Conservation (phyloP, 176 grass and related monocot species). For the Echinochloa phyllopogon region DNA sequence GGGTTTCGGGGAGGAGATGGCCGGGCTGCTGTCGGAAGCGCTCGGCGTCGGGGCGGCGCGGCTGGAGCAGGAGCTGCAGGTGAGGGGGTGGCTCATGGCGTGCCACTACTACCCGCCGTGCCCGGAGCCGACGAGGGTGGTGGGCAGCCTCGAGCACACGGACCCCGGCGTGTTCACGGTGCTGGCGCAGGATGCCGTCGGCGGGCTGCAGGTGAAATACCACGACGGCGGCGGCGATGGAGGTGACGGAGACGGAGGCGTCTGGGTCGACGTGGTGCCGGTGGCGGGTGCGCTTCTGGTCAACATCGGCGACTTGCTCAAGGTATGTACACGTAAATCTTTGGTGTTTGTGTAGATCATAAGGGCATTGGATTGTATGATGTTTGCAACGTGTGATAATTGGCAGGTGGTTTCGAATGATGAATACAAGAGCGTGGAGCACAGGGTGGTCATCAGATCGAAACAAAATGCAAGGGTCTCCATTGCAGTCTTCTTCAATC, state of each 20-base stretch:
- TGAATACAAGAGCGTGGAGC: slow-evolving; percentile 46
- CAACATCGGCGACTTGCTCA: slow-evolving; percentile 55
- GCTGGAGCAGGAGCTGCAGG: slow-evolving; percentile 37
- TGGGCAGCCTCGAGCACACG: slow-evolving; percentile 47
- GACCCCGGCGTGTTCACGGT: slow-evolving; percentile 53
- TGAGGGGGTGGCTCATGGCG: slow-evolving; percentile 42
- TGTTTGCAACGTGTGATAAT: background rate
- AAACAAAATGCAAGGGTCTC: slow-evolving; percentile 45
- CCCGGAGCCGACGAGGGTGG: slow-evolving; percentile 41
- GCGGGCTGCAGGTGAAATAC: slow-evolving; percentile 44
- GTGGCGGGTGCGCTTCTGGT: slow-evolving; percentile 43
- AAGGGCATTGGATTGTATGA: background rate
- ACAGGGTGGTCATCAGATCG: slow-evolving; percentile 51
- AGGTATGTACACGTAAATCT: slow-evolving; percentile 49
- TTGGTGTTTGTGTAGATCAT: background rate
- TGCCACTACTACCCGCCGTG: slow-evolving; percentile 70
- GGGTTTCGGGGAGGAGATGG: slow-evolving; percentile 32
- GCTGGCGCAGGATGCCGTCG: slow-evolving; percentile 45
- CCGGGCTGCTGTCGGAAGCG: slow-evolving; percentile 51
- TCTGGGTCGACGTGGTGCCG: slow-evolving; percentile 47
- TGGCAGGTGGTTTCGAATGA: slow-evolving; percentile 55
- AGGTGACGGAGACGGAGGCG: background rate
- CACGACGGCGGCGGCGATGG: background rate
- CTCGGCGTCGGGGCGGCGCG: slow-evolving; percentile 28
- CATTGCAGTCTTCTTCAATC: slow-evolving; percentile 52